Evolutionary conservation across 2,329 filamentous ascomycete genomes (phyloP), one percentile per base, ranked within the genome.

Genomic region (Pseudogymnoascus sp.): DNA sequence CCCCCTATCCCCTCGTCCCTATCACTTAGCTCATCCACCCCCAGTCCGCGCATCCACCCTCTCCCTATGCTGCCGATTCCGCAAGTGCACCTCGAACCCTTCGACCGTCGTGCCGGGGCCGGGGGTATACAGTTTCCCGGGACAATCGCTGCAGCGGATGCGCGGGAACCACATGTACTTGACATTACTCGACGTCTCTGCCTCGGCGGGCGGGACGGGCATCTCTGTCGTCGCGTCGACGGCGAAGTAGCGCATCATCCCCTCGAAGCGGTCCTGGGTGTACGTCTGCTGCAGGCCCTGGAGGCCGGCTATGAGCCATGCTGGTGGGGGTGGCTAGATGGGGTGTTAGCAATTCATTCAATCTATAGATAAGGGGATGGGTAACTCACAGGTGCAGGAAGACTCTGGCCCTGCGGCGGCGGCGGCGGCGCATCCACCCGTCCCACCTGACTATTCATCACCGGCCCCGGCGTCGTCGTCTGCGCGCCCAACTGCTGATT

Each of bases 11-110:
- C 40, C 10, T 12, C n/a, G 2, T 3, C 25, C 25, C 27, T 5
- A 6, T 58, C 52, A 58, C 7, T 7, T 5, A 18, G 18, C 55
- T 58, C 52, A 58, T 4, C 9, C 10, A 18, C 35, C 55, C 15
- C 55, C 55, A 5, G 55, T 59, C 55, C 65, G 64, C 7, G 61
- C 31, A 61, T 87, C 82, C 8, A 92, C 89, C 68, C 83, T 83
- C 67, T 90, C 85, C 69, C 87, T 83, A 74, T 99, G 94, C 60
- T 82, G 79, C 45, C 89, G 84, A 74, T 96, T 97, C 74, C 87
- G 90, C 58, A 97, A 79, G 76, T 99, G 94, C 1, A 95, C 86
- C 75, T 96, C 90, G 66, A 99, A 99, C 71, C 96, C 96, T 52
- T 87, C 87, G 4, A 93, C 89, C 2, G 91, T 92, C 72, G 83